Evolutionary conservation across 2,329 filamentous ascomycete genomes (phyloP).

Genomic region (Fusarium nygamai): DNA sequence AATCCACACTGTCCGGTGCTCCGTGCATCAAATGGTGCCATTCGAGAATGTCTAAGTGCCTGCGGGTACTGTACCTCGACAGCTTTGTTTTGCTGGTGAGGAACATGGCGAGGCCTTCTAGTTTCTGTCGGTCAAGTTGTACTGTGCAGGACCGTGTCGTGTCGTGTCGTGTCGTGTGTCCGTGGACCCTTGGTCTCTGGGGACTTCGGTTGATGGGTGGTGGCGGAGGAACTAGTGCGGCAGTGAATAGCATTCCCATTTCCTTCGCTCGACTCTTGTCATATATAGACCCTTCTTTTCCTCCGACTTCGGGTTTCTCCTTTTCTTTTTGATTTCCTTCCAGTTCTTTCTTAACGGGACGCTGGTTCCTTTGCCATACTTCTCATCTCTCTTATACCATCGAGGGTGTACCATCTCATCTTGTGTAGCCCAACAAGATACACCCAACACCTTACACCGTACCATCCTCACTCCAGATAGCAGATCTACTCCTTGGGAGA

Average conservation of each 20-base stretch:
- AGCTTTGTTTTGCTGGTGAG: conserved; percentile 10
- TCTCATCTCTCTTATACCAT: neutral
- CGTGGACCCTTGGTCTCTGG: conserved; percentile 1
- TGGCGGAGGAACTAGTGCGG: conserved; percentile 13
- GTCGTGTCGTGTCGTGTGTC: neutral
- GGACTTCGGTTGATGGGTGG: conserved; percentile 7
- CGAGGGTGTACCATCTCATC: neutral
- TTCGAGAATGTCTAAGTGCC: conserved; percentile 20
- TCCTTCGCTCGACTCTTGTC: conserved; percentile 4
- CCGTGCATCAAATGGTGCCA: conserved; percentile 30
- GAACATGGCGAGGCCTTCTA: conserved; percentile 16
- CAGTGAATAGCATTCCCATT: conserved; percentile 2
- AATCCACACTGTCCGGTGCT: conserved; percentile 19
- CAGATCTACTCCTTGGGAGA: neutral
- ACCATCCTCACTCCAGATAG: neutral
- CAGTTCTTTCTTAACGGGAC: conserved; percentile 3
- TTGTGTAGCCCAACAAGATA: neutral
- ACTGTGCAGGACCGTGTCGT: conserved; percentile 7
- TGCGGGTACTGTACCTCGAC: conserved; percentile 7
- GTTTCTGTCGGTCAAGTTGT: conserved; percentile 24
- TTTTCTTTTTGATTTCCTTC: neutral
- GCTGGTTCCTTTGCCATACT: neutral
- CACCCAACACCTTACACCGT: neutral
- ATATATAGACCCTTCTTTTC: conserved; percentile 26
- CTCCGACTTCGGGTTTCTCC: conserved; percentile 16